Evolutionary conservation across 2,329 filamentous ascomycete species (phyloP).

Genomic region (Eutypa lata): DNA sequence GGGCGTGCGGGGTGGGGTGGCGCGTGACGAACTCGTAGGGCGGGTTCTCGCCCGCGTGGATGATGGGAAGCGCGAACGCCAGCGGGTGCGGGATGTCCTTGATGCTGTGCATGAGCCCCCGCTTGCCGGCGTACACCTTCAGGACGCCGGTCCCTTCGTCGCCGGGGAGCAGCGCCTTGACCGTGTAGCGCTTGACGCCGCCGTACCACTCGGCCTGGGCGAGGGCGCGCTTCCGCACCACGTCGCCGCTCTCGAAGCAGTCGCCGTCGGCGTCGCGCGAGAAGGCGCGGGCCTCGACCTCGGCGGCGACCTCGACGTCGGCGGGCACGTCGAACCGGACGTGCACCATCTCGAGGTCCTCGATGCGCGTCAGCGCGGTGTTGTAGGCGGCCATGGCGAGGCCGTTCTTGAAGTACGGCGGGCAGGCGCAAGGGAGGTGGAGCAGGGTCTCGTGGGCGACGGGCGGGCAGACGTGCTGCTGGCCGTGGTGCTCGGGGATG

Average conservation of each 20-base stretch:
- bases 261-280: constrained; percentile 85
- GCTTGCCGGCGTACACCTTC: constrained; percentile 90
- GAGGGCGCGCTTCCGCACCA: constrained; percentile 79
- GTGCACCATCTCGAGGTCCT: constrained; percentile 91
- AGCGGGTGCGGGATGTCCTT: constrained; percentile 93
- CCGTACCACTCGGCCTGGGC: constrained; percentile 89
- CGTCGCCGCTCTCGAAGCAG: constrained; percentile 86
- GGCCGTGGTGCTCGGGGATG: constrained; percentile 78
- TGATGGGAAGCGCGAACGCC: constrained; percentile 83
- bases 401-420: constrained; percentile 80
- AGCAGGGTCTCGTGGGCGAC: constrained; percentile 83
- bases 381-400: constrained; percentile 86
- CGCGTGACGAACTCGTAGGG: constrained; percentile 89
- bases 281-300: constrained; percentile 82
- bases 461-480: constrained; percentile 90
- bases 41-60: constrained; percentile 89
- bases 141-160: constrained; percentile 86
- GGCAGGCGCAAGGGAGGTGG: constrained; percentile 80
- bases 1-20: constrained; percentile 96
- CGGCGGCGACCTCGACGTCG: constrained; percentile 88
- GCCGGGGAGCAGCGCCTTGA: constrained; percentile 88
- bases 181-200: constrained; percentile 84
- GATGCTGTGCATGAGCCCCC: constrained; percentile 95
- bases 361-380: constrained; percentile 79
- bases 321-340: constrained; percentile 82